Percentiles rank a stretch among this genome's conserved stretches.
These are phyloP conservation scores for Candida qinlingensis DNA, from an alignment of 805 yeast species.

Conservation along the genomic window DNA sequence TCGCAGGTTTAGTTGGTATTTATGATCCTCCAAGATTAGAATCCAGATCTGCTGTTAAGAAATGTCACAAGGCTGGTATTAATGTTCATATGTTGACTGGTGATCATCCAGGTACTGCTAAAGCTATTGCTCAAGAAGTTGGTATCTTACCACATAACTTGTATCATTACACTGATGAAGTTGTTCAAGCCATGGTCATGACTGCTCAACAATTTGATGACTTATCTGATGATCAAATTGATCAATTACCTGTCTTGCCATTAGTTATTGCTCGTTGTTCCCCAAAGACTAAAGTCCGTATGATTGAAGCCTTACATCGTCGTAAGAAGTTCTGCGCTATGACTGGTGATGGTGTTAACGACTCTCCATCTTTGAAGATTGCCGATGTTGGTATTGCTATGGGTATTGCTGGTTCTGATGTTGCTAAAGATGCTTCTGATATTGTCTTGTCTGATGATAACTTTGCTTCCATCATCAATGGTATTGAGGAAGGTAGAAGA, in stretches of 20 bases:
- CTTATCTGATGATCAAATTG: slow-evolving; percentile 56
- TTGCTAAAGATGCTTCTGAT: slow-evolving; percentile 80
- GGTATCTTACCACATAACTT: slow-evolving; percentile 65
- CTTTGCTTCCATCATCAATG: slow-evolving; percentile 73
- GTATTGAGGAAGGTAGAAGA: slow-evolving; percentile 75
- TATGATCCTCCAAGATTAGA: slow-evolving; percentile 78
- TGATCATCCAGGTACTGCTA: slow-evolving; percentile 74
- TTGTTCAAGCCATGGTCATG: slow-evolving; percentile 65
- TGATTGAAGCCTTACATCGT: slow-evolving; percentile 72
- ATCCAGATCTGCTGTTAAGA: slow-evolving; percentile 56
- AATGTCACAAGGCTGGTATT: slow-evolving; percentile 71
- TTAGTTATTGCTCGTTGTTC: slow-evolving; percentile 80
- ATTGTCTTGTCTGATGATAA: slow-evolving; percentile 73
- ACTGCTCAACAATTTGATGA: slow-evolving; percentile 68
- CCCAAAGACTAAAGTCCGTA: slow-evolving; percentile 74
- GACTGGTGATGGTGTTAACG: slow-evolving; percentile 85
- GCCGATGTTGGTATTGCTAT: slow-evolving; percentile 83
- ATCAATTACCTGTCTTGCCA: slow-evolving; percentile 59
- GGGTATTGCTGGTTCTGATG: slow-evolving; percentile 80
- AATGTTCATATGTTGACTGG: slow-evolving; percentile 81
- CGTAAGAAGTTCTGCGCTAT: slow-evolving; percentile 64
- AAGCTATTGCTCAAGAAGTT: slow-evolving; percentile 76
- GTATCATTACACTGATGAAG: slow-evolving; percentile 49
- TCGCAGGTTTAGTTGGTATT: slow-evolving; percentile 69
- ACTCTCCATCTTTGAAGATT: slow-evolving; percentile 68